Evolutionary conservation across 2,329 filamentous ascomycete genomes (phyloP).

Genomic region (Penicillium oxalicum): DNA sequence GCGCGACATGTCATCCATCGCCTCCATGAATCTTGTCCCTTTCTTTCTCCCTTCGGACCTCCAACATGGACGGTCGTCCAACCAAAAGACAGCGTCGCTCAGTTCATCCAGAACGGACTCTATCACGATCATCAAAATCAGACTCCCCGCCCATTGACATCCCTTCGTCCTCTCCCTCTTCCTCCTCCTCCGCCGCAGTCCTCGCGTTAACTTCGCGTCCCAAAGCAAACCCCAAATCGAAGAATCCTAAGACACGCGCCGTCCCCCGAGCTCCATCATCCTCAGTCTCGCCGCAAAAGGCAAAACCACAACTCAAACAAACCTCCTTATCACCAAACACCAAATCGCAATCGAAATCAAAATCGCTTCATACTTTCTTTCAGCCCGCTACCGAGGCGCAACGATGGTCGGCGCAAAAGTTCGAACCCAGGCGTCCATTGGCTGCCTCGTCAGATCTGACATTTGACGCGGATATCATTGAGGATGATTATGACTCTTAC

Average conservation of each 20-base stretch:
- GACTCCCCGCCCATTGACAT: background rate
- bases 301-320: conserved; percentile 2
- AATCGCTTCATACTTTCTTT: conserved; percentile 40
- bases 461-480: conserved; percentile 35
- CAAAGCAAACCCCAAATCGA: conserved; percentile 5
- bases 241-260: conserved; percentile 3
- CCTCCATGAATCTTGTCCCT: too few species aligned
- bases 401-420: conserved; percentile 32
- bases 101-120: conserved; percentile 19
- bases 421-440: conserved; percentile 16
- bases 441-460: conserved; percentile 11
- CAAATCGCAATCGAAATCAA: conserved; percentile 15
- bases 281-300: conserved; percentile 27
- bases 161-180: background rate
- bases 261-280: conserved; percentile 19
- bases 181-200: background rate
- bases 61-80: conserved; percentile 32
- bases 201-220: conserved; percentile 10
- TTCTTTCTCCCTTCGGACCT: conserved; percentile 1
- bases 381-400: conserved; percentile 35
- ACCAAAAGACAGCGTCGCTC: conserved; percentile 35
- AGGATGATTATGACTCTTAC: conserved; percentile 37
- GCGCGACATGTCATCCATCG: conserved; percentile 1
- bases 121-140: conserved; percentile 4
- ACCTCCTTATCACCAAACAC: too few species aligned